Conservation (phyloP, 2,329 filamentous ascomycete species). For the Dryadomyces sulphureus region DNA sequence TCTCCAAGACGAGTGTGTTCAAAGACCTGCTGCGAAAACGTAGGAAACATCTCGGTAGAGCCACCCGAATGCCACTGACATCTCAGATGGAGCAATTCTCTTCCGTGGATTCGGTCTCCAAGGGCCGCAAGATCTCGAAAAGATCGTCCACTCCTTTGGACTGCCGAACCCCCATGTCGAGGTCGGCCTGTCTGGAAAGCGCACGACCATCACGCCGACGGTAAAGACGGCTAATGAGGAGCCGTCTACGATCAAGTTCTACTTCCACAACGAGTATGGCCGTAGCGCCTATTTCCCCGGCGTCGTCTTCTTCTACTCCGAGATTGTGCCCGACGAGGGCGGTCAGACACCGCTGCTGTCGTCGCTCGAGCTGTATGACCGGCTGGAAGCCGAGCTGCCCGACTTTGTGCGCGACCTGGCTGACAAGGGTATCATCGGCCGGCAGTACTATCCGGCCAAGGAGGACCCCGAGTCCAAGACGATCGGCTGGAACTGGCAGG, state of each 20-base stretch:
- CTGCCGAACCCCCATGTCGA: slow-evolving; percentile 5
- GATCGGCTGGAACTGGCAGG: slow-evolving; percentile 10
- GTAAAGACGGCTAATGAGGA: slow-evolving; percentile 9
- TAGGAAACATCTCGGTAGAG: neutral
- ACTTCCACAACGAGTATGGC: slow-evolving; percentile 8
- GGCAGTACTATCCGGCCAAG: slow-evolving; percentile 9
- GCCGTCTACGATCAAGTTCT: slow-evolving; percentile 5
- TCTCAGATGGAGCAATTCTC: slow-evolving; percentile 3
- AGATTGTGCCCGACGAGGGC: slow-evolving; percentile 4
- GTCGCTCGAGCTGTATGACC: slow-evolving; percentile 8
- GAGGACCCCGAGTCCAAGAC: slow-evolving; percentile 6
- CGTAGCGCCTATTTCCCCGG: slow-evolving; percentile 7
- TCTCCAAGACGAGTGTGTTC: neutral
- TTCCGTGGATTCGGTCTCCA: slow-evolving; percentile 6
- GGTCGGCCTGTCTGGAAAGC: slow-evolving; percentile 7
- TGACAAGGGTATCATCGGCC: slow-evolving; percentile 6
- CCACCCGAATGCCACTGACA: no score
- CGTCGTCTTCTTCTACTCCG: slow-evolving; percentile 7
- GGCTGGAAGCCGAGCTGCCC: slow-evolving; percentile 5
- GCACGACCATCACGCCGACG: slow-evolving; percentile 1
- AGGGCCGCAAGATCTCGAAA: neutral
- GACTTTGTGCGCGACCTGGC: slow-evolving; percentile 5
- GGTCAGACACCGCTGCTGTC: slow-evolving; percentile 9
- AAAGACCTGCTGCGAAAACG: slow-evolving; percentile 1
- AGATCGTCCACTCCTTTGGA: slow-evolving; percentile 3